Base-by-base conservation (phyloP, 1,284 basidiomycete genomes). In the Volvariella volvacea region DNA sequence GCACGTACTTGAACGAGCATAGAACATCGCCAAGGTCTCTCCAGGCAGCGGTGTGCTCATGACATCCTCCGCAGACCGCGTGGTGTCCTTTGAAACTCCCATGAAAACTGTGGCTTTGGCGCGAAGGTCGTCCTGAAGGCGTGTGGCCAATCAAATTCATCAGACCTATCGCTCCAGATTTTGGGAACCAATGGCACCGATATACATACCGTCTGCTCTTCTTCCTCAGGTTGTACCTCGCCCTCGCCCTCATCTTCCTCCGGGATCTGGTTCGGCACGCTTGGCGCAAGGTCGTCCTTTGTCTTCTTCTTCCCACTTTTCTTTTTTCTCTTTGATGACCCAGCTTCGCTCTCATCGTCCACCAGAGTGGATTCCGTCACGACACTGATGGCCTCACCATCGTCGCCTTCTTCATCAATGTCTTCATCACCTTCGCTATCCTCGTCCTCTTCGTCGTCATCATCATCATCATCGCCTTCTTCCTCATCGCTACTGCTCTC, bases 21-120 rank as follows among this genome's bases (percentile, higher is more conserved):
- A 96, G 63, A 95, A 95, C 61, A 76, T 72, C 0, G 88, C 83
- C 4, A 95, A 64, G 0, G 85, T 89, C 61, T 96, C 93, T n/a
- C 91, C 90, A 0, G 92, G 90, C 4, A 86, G 70, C 0, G 93
- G 93, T 0, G 92, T 94, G 48, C 84, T 87, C 36, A 91, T 59
- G 0, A 79, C 63, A 50, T 93, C 91, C 54, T 91, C 88, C 0
- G 76, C 68, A 0, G 84, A 79, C 2, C 80, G 69, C 0, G 71
- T 68, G 2, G 71, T 61, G 51, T 89, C 85, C 55, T 81, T 88
- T 0, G 70, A 63, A 0, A 86, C 83, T 7, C 83, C 87, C 71
- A 89, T 77, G 58, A 92, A 90, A 0, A 70, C 75, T 0, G 76
- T 72, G 0, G 88, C 89, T 56, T 79, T 67, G 10, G 67, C 64